phyloP scores from a whole-genome alignment of 2,329 filamentous ascomycete genomes.

The Mollisiaceae sp. region DNA sequence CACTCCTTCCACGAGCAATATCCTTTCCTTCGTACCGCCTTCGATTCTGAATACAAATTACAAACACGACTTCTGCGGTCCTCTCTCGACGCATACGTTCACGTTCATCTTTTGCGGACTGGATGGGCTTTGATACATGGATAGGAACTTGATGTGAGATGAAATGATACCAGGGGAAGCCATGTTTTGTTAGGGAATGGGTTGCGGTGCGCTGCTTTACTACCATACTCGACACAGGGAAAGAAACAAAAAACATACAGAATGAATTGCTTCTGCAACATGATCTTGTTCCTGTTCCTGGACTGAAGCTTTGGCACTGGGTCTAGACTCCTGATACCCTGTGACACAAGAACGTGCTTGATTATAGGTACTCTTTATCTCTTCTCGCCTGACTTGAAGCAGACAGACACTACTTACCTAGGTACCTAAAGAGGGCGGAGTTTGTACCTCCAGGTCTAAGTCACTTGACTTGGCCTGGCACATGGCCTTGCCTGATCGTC shows the following conservation, averaged over 20 bases:
- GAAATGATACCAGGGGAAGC: slow-evolving; percentile 2
- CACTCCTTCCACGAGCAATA: slow-evolving; percentile 10
- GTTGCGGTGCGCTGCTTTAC: slow-evolving; percentile 3
- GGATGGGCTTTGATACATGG: not conserved
- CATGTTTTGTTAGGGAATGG: slow-evolving; percentile 1
- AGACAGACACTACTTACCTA: not conserved
- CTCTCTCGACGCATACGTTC: slow-evolving; percentile 4
- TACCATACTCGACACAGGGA: not conserved
- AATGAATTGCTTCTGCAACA: slow-evolving; percentile 4
- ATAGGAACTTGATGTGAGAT: not conserved
- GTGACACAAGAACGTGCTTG: slow-evolving; percentile 5
- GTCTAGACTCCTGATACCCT: not conserved
- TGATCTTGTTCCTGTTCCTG: not conserved
- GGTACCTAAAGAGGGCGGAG: not conserved
- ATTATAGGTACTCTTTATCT: not conserved
- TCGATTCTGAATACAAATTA: slow-evolving; percentile 6
- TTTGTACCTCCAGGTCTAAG: not conserved
- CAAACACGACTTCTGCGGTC: slow-evolving; percentile 11
- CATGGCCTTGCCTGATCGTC: not conserved
- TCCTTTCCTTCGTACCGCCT: slow-evolving; percentile 3
- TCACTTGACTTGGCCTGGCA: not conserved
- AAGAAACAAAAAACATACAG: not conserved
- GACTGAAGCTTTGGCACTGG: not conserved
- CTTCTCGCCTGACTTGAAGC: not conserved
- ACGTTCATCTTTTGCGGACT: not conserved